phyloP scores from a whole-genome alignment of 176 grass and related monocot genomes.

The Oryza nivara region DNA sequence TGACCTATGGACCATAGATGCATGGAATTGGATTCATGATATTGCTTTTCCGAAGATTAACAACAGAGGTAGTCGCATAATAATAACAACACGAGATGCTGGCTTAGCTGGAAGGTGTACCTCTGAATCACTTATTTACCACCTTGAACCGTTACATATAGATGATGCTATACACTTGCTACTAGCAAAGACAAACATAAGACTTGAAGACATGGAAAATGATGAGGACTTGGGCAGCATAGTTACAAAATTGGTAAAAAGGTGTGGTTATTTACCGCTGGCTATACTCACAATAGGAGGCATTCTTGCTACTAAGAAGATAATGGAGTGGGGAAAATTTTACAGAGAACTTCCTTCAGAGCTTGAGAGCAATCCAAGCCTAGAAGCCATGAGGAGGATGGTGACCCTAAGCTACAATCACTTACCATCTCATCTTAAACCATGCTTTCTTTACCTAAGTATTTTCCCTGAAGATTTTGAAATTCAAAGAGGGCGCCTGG shows the following conservation, averaged over 20 bases:
- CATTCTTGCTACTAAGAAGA: background rate
- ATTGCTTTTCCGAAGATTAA: conserved; percentile 21
- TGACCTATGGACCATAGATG: conserved; percentile 31
- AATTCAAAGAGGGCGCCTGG: background rate
- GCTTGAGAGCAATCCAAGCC: conserved; percentile 27
- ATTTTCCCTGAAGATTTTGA: conserved; percentile 42
- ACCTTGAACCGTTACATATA: conserved; percentile 14
- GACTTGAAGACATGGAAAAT: background rate
- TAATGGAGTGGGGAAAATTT: background rate
- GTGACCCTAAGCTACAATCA: conserved; percentile 27
- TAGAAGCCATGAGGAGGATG: conserved; percentile 19
- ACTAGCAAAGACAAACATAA: conserved; percentile 13
- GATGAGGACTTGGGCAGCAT: background rate
- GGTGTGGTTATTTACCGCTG: conserved; percentile 22
- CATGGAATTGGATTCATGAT: conserved; percentile 23
- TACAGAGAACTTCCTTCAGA: conserved; percentile 3
- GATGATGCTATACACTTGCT: conserved; percentile 29
- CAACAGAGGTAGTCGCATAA: no score
- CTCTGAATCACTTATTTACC: conserved; percentile 12
- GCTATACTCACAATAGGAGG: conserved; percentile 39
- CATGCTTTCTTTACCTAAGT: conserved; percentile 37
- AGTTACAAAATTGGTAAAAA: conserved; percentile 20
- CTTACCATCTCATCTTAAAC: conserved; percentile 40
- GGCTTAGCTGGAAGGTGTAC: conserved; percentile 26
- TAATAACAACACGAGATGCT: conserved; percentile 30